Evolutionary conservation across 2,329 filamentous ascomycete genomes (phyloP).

Genomic region (Ploettnerulaceae sp.): DNA sequence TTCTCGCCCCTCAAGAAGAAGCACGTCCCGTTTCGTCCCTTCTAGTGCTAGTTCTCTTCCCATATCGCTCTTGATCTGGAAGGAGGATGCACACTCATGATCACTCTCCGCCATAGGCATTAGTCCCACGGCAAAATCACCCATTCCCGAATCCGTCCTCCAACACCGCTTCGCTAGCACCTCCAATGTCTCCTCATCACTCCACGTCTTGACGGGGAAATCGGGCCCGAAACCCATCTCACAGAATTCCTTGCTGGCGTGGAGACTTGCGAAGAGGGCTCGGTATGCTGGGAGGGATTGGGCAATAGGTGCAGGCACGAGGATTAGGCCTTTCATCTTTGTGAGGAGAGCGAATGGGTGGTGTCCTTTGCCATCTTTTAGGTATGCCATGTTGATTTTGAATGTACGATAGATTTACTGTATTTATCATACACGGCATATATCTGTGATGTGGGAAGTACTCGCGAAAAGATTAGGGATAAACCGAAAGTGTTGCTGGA

Average conservation of each 20-base stretch:
- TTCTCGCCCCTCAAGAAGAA: not conserved
- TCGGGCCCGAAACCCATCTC: not conserved
- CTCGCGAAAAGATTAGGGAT: no score
- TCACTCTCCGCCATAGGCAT: not conserved
- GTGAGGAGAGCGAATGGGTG: not conserved
- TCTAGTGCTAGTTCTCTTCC: not conserved
- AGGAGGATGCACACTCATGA: no score
- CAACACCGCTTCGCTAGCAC: not conserved
- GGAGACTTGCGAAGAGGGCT: not conserved
- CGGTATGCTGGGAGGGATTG: not conserved
- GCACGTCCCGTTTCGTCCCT: not conserved
- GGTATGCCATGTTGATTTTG: no score
- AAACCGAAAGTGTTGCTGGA: no score
- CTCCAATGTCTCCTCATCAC: not conserved
- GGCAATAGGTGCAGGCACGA: not conserved
- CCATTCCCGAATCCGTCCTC: not conserved
- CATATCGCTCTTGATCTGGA: not conserved
- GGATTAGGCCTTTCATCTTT: not conserved
- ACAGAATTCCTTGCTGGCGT: not conserved
- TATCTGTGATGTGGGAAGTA: no score
- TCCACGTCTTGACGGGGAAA: not conserved
- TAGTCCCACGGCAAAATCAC: slow-evolving; percentile 2
- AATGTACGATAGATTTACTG: no score
- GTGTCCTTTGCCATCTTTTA: no score
- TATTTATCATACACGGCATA: no score